Evolutionary conservation across 352 stramenopile genomes (phyloP).

Genomic region (Phytopythium mirpurense): DNA sequence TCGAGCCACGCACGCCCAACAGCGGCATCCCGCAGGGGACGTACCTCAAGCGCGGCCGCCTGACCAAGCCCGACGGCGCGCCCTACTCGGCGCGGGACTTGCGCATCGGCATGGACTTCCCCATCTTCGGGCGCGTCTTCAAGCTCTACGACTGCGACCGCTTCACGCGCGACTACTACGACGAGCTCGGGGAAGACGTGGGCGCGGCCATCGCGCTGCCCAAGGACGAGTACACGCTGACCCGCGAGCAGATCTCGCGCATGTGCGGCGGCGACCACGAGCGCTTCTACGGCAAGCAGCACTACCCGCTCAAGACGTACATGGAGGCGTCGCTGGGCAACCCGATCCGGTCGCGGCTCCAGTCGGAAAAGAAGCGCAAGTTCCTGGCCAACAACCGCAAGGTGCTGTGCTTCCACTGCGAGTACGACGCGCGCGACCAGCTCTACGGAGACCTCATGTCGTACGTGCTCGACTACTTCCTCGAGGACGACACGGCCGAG

Average conservation of each 20-base stretch:
- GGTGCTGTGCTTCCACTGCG: conserved; percentile 78
- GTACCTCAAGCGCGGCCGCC: conserved; percentile 77
- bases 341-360: conserved; percentile 46
- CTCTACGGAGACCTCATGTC: conserved; percentile 77
- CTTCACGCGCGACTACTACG: conserved; percentile 71
- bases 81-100: conserved; percentile 52
- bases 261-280: conserved; percentile 66
- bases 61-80: conserved; percentile 49
- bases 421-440: conserved; percentile 79
- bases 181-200: conserved; percentile 32
- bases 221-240: conserved; percentile 80
- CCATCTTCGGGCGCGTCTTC: conserved; percentile 71
- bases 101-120: conserved; percentile 59
- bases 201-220: conserved; percentile 51
- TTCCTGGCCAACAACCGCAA: conserved; percentile 87
- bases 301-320: conserved; percentile 78
- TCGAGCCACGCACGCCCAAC: conserved; percentile 76
- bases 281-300: conserved; percentile 69
- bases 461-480: conserved; percentile 83
- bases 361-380: conserved; percentile 80
- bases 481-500: conserved; percentile 88
- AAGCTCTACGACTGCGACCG: conserved; percentile 73
- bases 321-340: conserved; percentile 83
- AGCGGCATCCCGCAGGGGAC: conserved; percentile 84
- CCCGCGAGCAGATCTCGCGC: conserved; percentile 68